Conservation (phyloP, 495 filamentous ascomycete species). For the Xeromyces bisporus region DNA sequence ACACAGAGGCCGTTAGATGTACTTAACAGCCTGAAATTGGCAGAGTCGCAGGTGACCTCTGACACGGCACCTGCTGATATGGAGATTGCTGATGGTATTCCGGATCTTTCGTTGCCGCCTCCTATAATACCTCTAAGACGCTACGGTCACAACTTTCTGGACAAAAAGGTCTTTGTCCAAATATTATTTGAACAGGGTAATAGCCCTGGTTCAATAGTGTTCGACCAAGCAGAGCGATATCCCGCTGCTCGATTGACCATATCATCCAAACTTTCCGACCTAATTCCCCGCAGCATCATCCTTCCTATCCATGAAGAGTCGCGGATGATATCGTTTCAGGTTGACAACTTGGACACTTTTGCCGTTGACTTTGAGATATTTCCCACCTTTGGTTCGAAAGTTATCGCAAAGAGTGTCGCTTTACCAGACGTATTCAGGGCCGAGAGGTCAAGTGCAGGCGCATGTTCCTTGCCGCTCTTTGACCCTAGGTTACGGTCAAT, state of each 20-base stretch:
- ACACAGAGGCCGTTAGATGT: conserved; percentile 18
- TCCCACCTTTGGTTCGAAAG: conserved; percentile 90
- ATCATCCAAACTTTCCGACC: conserved; percentile 84
- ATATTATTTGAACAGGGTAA: conserved; percentile 65
- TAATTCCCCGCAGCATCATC: conserved; percentile 89
- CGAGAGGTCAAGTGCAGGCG: conserved; percentile 55
- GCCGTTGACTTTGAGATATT: conserved; percentile 95
- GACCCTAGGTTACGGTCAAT: conserved; percentile 87
- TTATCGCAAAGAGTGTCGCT: conserved; percentile 88
- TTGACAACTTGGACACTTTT: conserved; percentile 83
- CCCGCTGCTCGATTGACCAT: conserved; percentile 90
- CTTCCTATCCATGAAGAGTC: conserved; percentile 93
- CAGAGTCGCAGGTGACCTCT: conserved; percentile 20
- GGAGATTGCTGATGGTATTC: conserved; percentile 71
- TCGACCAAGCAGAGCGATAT: conserved; percentile 91
- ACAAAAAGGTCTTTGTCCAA: conserved; percentile 88
- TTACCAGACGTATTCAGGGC: conserved; percentile 70
- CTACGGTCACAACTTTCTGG: conserved; percentile 96
- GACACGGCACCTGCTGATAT: conserved; percentile 45
- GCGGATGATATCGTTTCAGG: conserved; percentile 81
- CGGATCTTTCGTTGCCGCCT: conserved; percentile 79
- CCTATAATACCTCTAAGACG: conserved; percentile 88
- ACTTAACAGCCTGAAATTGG: conserved; percentile 20
- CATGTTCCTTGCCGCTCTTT: conserved; percentile 73
- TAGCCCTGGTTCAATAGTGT: conserved; percentile 56